Percentiles rank a stretch among this genome's conserved stretches.
Conservation (phyloP, 2,329 filamentous ascomycete species). For the Paecilomyces fulvus region DNA sequence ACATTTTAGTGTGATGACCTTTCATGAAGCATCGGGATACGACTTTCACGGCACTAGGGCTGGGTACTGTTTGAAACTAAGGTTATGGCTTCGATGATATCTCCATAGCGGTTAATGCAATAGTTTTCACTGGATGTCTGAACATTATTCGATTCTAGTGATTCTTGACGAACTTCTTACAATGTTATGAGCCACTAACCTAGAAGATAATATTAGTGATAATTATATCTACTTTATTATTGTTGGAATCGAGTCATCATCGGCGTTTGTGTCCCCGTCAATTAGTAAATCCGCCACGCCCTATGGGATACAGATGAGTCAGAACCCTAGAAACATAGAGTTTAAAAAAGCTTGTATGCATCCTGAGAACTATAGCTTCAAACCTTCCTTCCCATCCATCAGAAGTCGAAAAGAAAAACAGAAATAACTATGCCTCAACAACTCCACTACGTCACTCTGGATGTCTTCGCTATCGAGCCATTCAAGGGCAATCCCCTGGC, state of each 20-base stretch:
- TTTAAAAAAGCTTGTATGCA: not conserved
- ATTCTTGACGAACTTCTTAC: not conserved
- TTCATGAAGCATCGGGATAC: slow-evolving; percentile 16
- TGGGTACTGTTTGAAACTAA: not conserved
- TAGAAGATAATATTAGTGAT: not conserved
- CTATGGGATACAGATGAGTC: not conserved
- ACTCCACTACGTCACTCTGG: slow-evolving; percentile 27
- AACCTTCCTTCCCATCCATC: not conserved
- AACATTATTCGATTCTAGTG: not conserved
- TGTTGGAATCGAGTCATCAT: not conserved
- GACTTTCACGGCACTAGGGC: not conserved
- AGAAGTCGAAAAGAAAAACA: not conserved
- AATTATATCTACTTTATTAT: too few species aligned
- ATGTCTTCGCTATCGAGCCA: slow-evolving; percentile 36
- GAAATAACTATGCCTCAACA: slow-evolving; percentile 16
- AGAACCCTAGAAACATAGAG: not conserved
- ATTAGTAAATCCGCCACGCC: not conserved
- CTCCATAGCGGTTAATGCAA: not conserved
- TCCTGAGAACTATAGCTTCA: not conserved
- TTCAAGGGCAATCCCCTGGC: slow-evolving; percentile 47
- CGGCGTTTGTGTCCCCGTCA: not conserved
- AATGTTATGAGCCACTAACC: not conserved
- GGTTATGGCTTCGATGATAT: not conserved
- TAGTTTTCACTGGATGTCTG: not conserved
- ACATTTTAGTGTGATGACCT: slow-evolving; percentile 14